Evolutionary conservation across 1,139 yeast genomes (phyloP).

Genomic region (Pichia norvegensis): DNA sequence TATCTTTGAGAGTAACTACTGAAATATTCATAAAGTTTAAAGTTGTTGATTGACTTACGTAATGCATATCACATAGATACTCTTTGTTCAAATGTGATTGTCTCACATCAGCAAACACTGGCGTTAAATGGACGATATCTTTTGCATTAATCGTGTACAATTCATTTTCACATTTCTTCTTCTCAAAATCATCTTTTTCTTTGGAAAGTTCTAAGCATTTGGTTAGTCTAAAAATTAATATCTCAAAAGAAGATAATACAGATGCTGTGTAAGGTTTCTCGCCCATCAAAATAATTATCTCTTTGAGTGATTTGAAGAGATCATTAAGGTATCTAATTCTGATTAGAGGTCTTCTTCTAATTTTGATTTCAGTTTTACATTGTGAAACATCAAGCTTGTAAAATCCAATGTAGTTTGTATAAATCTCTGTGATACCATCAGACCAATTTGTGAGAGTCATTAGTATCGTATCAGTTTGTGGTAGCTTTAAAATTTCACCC

Average conservation of each 20-base stretch:
- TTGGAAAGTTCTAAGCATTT: conserved; percentile 16
- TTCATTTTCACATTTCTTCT: conserved; percentile 10
- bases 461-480: conserved; percentile 12
- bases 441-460: conserved; percentile 22
- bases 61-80: conserved; percentile 19
- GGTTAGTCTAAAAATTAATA: conserved; percentile 16
- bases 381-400: conserved; percentile 30
- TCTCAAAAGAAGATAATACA: conserved; percentile 21
- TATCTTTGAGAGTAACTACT: conserved; percentile 12
- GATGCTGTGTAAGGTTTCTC: conserved; percentile 17
- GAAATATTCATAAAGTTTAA: conserved; percentile 18
- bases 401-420: conserved; percentile 26
- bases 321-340: conserved; percentile 31
- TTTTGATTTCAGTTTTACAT: conserved; percentile 29
- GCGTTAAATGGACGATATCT: conserved; percentile 18
- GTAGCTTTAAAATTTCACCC: conserved; percentile 5
- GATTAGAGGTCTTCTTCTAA: conserved; percentile 35
- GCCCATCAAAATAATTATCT: conserved; percentile 24
- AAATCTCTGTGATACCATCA: conserved; percentile 12
- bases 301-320: conserved; percentile 22
- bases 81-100: conserved; percentile 5
- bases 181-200: conserved; percentile 18
- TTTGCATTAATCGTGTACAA: conserved; percentile 19
- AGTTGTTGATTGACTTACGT: conserved; percentile 20
- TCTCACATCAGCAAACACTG: conserved; percentile 17